Conservation (phyloP, 441 rosid species). For the Euphorbia neoarborescens region DNA sequence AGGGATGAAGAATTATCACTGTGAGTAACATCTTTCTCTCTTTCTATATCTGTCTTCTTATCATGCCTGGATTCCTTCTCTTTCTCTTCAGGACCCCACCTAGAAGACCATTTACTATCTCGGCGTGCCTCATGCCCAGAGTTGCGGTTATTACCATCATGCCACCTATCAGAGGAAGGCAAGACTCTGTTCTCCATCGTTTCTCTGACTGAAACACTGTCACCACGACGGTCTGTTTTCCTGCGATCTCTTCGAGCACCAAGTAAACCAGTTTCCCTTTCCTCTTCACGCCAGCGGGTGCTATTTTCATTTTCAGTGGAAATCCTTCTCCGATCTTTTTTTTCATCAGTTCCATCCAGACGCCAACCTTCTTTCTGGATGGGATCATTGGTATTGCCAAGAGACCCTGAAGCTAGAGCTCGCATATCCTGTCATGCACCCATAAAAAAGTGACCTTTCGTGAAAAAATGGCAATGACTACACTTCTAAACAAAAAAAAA, state of each 20-base stretch:
- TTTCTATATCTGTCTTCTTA: slow-evolving; percentile 51
- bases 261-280: slow-evolving; percentile 85
- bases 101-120: slow-evolving; percentile 92
- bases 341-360: slow-evolving; percentile 73
- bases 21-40: slow-evolving; percentile 46
- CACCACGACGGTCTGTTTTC: slow-evolving; percentile 67
- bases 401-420: slow-evolving; percentile 40
- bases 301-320: slow-evolving; percentile 49
- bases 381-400: slow-evolving; percentile 50
- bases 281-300: slow-evolving; percentile 96
- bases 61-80: slow-evolving; percentile 68
- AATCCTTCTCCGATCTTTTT: slow-evolving; percentile 70
- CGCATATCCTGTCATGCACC: slow-evolving; percentile 52
- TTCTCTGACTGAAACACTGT: slow-evolving; percentile 44
- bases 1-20: slow-evolving; percentile 41
- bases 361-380: slow-evolving; percentile 75
- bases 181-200: slow-evolving; percentile 43
- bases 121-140: slow-evolving; percentile 52
- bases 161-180: slow-evolving; percentile 62
- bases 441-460: slow-evolving; percentile 3
- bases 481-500: not conserved
- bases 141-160: slow-evolving; percentile 42
- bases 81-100: slow-evolving; percentile 99
- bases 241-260: slow-evolving; percentile 64
- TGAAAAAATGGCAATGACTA: not conserved